Conservation (phyloP, 2,329 filamentous ascomycete species). For the Aspergillus transmontanensis region DNA sequence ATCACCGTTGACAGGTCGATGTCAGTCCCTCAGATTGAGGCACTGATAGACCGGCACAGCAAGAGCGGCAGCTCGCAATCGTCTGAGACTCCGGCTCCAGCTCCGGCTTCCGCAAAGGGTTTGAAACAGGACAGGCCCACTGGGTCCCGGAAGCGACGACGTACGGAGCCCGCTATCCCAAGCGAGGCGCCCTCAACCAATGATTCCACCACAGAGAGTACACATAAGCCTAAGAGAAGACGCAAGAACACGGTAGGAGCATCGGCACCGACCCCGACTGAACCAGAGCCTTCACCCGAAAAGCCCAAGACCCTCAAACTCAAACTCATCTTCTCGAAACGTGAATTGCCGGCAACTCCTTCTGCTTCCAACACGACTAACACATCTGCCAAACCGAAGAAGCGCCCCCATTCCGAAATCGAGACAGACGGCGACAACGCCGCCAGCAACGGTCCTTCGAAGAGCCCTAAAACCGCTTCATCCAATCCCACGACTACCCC, state of each 20-base stretch:
- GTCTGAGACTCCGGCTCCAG: not conserved
- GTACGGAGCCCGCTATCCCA: conserved; percentile 6
- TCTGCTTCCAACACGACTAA: not conserved
- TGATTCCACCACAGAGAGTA: conserved; percentile 4
- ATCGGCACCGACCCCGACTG: conserved; percentile 2
- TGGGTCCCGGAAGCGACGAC: conserved; percentile 22
- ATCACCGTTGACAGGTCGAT: conserved; percentile 23
- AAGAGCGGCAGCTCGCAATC: conserved; percentile 1
- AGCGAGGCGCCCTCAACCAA: not conserved
- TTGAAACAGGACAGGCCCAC: conserved; percentile 7
- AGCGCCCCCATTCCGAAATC: conserved; percentile 20
- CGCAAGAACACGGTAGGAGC: conserved; percentile 12
- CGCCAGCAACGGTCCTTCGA: not conserved
- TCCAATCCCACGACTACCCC: not conserved
- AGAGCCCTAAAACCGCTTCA: conserved; percentile 2
- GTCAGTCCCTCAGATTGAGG: conserved; percentile 21
- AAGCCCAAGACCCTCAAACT: conserved; percentile 16
- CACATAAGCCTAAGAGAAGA: conserved; percentile 16
- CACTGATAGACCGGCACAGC: conserved; percentile 23
- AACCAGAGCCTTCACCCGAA: not conserved
- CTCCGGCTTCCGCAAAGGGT: not conserved
- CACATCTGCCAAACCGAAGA: conserved; percentile 13
- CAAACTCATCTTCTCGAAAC: conserved; percentile 18
- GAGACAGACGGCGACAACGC: conserved; percentile 5
- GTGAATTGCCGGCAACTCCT: not conserved